A percentile compares a stretch with the other conserved stretches of the same genome.
Evolutionary conservation across 768 basidiomycete genomes (phyloP).

Genomic region (Leccinum arenicola): DNA sequence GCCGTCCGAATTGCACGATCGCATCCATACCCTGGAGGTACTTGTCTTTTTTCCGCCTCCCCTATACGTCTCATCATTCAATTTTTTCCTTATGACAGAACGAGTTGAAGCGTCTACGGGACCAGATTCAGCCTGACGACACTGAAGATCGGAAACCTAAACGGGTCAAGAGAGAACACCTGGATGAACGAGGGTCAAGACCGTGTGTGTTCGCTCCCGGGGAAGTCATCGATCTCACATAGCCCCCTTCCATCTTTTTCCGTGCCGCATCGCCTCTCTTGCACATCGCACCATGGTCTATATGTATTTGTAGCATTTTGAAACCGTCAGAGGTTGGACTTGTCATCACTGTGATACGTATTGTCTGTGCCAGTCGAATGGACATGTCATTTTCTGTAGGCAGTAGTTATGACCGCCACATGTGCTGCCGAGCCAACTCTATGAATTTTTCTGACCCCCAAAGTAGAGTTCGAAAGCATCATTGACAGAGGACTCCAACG

Average conservation of each 20-base stretch:
- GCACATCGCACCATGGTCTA: too few species aligned
- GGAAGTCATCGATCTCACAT: conserved; percentile 22
- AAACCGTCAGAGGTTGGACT: too few species aligned
- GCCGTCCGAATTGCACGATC: background rate
- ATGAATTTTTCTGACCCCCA: background rate
- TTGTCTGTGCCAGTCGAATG: too few species aligned
- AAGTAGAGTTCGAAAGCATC: background rate
- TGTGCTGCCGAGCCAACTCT: background rate
- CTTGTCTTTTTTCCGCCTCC: background rate
- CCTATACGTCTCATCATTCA: background rate
- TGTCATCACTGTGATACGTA: too few species aligned
- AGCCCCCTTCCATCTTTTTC: background rate
- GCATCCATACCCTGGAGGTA: conserved; percentile 12
- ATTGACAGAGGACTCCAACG: background rate
- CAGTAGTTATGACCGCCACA: background rate
- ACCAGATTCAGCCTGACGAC: background rate
- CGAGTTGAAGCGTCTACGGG: conserved; percentile 18
- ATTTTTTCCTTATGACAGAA: background rate
- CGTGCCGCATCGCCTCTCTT: too few species aligned
- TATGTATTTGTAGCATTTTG: too few species aligned
- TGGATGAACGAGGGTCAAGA: background rate
- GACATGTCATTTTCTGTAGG: background rate
- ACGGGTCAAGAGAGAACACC: conserved; percentile 13
- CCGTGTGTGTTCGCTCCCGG: background rate
- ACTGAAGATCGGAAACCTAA: conserved; percentile 13